A percentile compares a stretch with the other conserved stretches of the same genome.
phyloP scores from a whole-genome alignment of 495 filamentous ascomycete genomes.

The Hyaloscypha hepaticicola region DNA sequence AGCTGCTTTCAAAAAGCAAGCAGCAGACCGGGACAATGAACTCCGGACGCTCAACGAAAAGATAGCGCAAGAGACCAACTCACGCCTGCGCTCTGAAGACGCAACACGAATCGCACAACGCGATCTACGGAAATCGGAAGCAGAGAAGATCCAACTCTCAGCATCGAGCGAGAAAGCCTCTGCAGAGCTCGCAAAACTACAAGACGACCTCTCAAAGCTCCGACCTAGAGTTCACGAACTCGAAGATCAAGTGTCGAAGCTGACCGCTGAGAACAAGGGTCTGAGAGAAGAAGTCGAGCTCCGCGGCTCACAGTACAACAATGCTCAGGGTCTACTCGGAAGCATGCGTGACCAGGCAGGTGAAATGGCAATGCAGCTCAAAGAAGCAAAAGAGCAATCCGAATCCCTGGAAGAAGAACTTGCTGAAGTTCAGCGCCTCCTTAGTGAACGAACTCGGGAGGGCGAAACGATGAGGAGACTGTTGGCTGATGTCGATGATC shows the following conservation, averaged over 20 bases:
- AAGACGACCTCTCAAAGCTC: constrained; percentile 65
- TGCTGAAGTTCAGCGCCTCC: constrained; percentile 78
- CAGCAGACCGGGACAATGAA: constrained; percentile 72
- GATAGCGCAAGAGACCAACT: constrained; percentile 69
- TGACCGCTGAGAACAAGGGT: constrained; percentile 62
- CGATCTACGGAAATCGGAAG: constrained; percentile 71
- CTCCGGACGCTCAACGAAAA: constrained; percentile 73
- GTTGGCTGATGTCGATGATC: constrained; percentile 80
- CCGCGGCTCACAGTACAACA: constrained; percentile 81
- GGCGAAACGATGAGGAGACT: constrained; percentile 92
- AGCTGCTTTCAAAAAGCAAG: constrained; percentile 61
- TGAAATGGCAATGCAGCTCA: constrained; percentile 90
- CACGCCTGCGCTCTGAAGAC: constrained; percentile 74
- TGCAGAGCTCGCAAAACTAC: constrained; percentile 64
- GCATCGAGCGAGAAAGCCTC: constrained; percentile 67
- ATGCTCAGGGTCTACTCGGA: constrained; percentile 78
- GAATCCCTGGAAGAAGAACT: constrained; percentile 94
- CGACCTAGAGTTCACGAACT: constrained; percentile 64
- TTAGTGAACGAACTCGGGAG: constrained; percentile 91
- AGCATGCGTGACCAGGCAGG: constrained; percentile 90
- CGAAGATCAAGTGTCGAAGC: constrained; percentile 65
- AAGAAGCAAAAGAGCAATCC: constrained; percentile 77
- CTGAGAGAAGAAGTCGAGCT: constrained; percentile 79
- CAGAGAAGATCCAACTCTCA: constrained; percentile 71
- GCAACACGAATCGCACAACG: constrained; percentile 65